Evolutionary conservation across 768 basidiomycete species (phyloP).

Genomic region (Naganishia onofrii): DNA sequence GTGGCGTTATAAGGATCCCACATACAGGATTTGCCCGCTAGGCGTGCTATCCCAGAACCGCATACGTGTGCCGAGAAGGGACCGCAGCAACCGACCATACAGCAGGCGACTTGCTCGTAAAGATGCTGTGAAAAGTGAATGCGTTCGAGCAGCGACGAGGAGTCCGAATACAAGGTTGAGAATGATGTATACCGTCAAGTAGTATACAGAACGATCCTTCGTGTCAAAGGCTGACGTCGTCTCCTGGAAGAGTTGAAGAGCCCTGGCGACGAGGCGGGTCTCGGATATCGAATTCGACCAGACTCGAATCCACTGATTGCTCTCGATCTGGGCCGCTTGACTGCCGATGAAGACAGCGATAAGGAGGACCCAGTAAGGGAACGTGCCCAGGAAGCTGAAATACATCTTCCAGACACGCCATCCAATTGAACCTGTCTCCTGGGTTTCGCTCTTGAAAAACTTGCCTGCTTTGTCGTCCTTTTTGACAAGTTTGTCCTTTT

Average conservation of each 20-base stretch:
- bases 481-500: slow-evolving; percentile 36
- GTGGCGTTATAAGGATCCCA: background rate
- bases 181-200: slow-evolving; percentile 42
- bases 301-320: slow-evolving; percentile 49
- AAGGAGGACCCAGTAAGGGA: slow-evolving; percentile 46
- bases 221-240: background rate
- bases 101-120: slow-evolving; percentile 42
- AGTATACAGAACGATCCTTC: slow-evolving; percentile 40
- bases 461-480: slow-evolving; percentile 34
- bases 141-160: slow-evolving; percentile 42
- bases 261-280: background rate
- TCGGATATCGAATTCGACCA: slow-evolving; percentile 46
- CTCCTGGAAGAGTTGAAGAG: background rate
- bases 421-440: slow-evolving; percentile 42
- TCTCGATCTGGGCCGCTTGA: slow-evolving; percentile 47
- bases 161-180: slow-evolving; percentile 42
- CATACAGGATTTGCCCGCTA: slow-evolving; percentile 65
- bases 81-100: slow-evolving; percentile 47
- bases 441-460: slow-evolving; percentile 44
- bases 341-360: slow-evolving; percentile 41
- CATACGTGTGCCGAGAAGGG: slow-evolving; percentile 51
- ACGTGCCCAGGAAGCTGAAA: slow-evolving; percentile 41
- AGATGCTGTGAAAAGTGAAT: slow-evolving; percentile 41
- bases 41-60: slow-evolving; percentile 62
- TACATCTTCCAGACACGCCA: slow-evolving; percentile 43